A percentile compares a stretch with the other conserved stretches of the same genome.
Conservation (phyloP, 331 rosid species). For the Cydonia oblonga region DNA sequence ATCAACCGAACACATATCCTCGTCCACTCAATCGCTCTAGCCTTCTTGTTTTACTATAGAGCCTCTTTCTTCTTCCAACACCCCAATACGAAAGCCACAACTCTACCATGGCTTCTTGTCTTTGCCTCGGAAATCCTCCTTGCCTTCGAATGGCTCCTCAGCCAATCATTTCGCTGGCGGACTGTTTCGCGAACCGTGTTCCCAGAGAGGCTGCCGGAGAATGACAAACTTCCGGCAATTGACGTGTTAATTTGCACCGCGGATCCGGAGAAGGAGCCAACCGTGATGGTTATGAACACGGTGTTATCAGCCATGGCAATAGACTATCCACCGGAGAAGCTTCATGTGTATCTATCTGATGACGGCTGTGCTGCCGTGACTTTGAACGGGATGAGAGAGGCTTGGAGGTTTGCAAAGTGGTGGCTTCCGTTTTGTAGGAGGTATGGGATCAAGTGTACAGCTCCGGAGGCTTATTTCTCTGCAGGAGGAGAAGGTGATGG, state of each 20-base stretch:
- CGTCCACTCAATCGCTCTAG: conserved; percentile 39
- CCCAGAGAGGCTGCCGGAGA: conserved; percentile 36
- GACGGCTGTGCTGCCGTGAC: conserved; percentile 50
- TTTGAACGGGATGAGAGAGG: conserved; percentile 36
- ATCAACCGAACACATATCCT: conserved; percentile 36
- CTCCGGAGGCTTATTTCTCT: conserved; percentile 53
- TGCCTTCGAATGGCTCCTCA: conserved; percentile 51
- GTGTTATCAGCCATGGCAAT: conserved; percentile 66
- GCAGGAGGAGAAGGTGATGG: conserved; percentile 5
- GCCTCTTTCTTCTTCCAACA: conserved; percentile 22
- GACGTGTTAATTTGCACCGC: conserved; percentile 61
- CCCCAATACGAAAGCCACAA: conserved; percentile 10
- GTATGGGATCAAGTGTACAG: conserved; percentile 27
- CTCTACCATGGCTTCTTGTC: conserved; percentile 36
- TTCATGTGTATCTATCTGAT: conserved; percentile 56
- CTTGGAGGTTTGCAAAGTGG: conserved; percentile 39
- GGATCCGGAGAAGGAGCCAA: conserved; percentile 51
- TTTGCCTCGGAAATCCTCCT: conserved; percentile 44
- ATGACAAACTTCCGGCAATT: conserved; percentile 42
- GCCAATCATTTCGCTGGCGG: conserved; percentile 35
- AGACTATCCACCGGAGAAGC: conserved; percentile 58
- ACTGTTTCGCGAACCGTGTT: conserved; percentile 31
- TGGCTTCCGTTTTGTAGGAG: conserved; percentile 59
- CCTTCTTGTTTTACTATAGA: conserved; percentile 41
- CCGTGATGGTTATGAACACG: conserved; percentile 54